These are phyloP conservation scores for Casuarina cunninghamiana DNA, from an alignment of 306 rosid species.

Conservation along the genomic window DNA sequence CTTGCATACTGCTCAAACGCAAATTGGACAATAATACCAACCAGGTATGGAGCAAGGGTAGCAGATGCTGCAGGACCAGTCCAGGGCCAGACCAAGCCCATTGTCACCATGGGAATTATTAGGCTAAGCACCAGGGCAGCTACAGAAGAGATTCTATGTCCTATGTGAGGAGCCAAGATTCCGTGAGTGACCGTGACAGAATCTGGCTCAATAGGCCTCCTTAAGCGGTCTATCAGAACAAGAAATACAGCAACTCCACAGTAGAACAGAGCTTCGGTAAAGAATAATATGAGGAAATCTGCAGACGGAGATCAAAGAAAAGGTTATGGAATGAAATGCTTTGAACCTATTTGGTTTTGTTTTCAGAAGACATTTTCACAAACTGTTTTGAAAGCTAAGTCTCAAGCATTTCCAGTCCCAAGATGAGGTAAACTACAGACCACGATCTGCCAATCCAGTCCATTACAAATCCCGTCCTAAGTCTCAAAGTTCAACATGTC, in stretches of 20 bases:
- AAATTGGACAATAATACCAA: conserved; percentile 93
- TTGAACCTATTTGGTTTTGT: background rate
- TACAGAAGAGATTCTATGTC: conserved; percentile 77
- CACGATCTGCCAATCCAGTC: conserved; percentile 5
- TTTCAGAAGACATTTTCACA: background rate
- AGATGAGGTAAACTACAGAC: background rate
- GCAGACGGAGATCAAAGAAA: conserved; percentile 34
- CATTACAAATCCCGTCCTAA: background rate
- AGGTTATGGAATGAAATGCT: conserved; percentile 28
- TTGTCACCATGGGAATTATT: conserved; percentile 94
- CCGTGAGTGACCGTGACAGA: conserved; percentile 29
- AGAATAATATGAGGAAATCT: conserved; percentile 98
- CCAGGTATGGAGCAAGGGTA: conserved; percentile 94
- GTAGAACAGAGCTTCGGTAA: conserved; percentile 96
- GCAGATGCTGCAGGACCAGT: conserved; percentile 99
- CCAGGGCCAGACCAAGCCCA: conserved; percentile 99
- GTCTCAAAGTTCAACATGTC: background rate
- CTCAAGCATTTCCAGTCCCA: background rate
- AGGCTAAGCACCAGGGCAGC: conserved; percentile 84
- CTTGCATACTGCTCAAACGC: conserved; percentile 97
- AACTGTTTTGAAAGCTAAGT: background rate
- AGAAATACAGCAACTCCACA: conserved; percentile 84
- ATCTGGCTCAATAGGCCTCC: conserved; percentile 53
- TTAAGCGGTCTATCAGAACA: conserved; percentile 59
- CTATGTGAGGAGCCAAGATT: conserved; percentile 52